Base-by-base conservation (phyloP, 2,329 filamentous ascomycete species). In the Diaporthe vexans region DNA sequence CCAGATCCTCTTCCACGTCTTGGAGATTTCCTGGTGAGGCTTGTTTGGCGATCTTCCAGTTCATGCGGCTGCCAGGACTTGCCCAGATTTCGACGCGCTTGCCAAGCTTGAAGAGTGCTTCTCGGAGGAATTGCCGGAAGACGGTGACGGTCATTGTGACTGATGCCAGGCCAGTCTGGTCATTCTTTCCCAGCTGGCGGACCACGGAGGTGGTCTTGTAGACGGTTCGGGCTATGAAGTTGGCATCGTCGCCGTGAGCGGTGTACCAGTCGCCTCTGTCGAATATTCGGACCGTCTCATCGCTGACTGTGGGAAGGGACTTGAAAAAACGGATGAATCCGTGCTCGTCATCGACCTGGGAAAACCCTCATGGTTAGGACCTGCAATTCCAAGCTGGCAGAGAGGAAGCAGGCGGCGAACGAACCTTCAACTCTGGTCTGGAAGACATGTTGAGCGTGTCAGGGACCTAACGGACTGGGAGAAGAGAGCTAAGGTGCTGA, bases 121-220 rank as follows among this genome's bases (percentile, higher is more conserved):
- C 97, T 80, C 97, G 92, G 10, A 99, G 91, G 82, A 99, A 98
- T 79, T 97, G 97, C 71, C 95, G 93, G 84, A 97, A 99, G 5
- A 98, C 97, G 3, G 96, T 98, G 74, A 95, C 88, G 67, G 95
- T 97, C 91, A 99, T 95, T 1, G 97, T 98, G 54, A 99, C 97
- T 2, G 97, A 99, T 8, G 95, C 91, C 2, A 99, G 89, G 63
- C 94, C 93, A n/a, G 93, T 94, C 75, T 94, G 91, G 81, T 95
- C 94, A 83, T 91, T 94, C 79, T 93, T 92, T 76, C 97, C 97
- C 29, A 99, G 90, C 79, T 97, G 95, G 78, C 96, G 92, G 29
- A 99, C 90, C 21, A 99, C 97, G 0, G 97, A 98, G 2, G 95
- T 98, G 6, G 97, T 98, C 86, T 98, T 98, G 89, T 99, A 99